Evolutionary conservation across 2,329 filamentous ascomycete genomes (phyloP), one percentile per base, ranked within the genome.

Genomic region (Alternaria metachromatica): DNA sequence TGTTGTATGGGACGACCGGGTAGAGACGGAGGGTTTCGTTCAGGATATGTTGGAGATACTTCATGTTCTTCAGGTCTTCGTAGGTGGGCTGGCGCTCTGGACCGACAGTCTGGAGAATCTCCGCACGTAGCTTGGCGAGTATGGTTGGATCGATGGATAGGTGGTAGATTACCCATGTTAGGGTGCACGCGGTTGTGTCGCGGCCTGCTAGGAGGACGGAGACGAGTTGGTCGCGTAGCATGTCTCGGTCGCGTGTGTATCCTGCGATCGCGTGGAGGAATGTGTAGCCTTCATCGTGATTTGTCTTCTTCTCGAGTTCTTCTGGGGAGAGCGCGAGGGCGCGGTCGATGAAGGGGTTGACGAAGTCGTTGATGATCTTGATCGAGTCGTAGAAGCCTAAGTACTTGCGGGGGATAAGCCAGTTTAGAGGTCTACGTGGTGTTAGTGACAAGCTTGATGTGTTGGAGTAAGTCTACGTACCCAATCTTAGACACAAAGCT

Each of bases 161-260:
- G 79, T 97, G 93, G 79, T 96, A 96, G 63, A 97, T 85, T 37
- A 88, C 85, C 90, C 93, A 97, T 0, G 89, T 91, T 0, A 97
- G 85, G 0, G 92, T 93, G 15, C 86, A 88, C 28, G 94, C 94
- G 0, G 94, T 97, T 13, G 94, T 97, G 79, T 97, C 94, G 21
- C 92, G 87, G 12, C 93, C 94, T 2, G 94, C 94, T 15, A 97
- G 87, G 3, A 97, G 87, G 11, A 97, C 87, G 48, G 72, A 75
- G 21, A 79, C 87, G 51, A 97, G 84, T 80, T 97, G 94, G 80
- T 97, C 94, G 33, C 93, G 92, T 13, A 97, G 86, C 5, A 93
- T 87, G 58, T 85, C 87, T 23, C 82, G 78, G 65, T 86, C 83
- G 33, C 92, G 88, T 0, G 94, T 97, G 82, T 93, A 94, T 43